Base-by-base conservation (phyloP, 2,329 filamentous ascomycete genomes). In the Aspergillus phoenicis region DNA sequence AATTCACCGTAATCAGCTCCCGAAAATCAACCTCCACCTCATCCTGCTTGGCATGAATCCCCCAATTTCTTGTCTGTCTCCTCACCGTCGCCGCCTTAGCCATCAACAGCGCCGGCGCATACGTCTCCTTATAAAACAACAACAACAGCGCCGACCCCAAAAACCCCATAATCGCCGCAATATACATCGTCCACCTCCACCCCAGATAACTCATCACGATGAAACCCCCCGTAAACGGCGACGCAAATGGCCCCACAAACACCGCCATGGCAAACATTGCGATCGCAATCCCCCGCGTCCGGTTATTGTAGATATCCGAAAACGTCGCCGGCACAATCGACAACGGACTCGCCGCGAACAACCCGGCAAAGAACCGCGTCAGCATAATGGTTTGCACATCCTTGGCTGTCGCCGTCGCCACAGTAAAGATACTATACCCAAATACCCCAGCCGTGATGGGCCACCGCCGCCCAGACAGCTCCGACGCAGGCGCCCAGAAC, bases 401-500 rank as follows among this genome's bases (percentile, higher is more conserved):
- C 58, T 77, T 75, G 52, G 71, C 75, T 11, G 70, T 76, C 1
- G 81, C 81, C 0, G 77, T 75, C 2, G 73, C 79, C 45, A 83
- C 77, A 2, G 77, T 79, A 66, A 83, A 83, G 2, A 82, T 63
- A 0, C 71, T 78, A 17, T 79, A 74, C 0, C 75, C 70, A 33
- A 79, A 71, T 41, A 82, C 70, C 1, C 79, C 77, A 6, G 77
- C 73, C 2, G 79, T 36, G 69, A 81, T 68, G 74, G 85, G 51
- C 85, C 81, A 60, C 77, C 79, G 86, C 71, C 85, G 75, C 0
- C 85, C 85, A 52, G 81, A 85, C 8, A 87, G 77, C 69, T 89
- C 87, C 57, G 81, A 84, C 20, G 88, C 71, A 0, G 87, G 86
- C 3, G 84, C 86, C 84, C 85, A 88, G 1, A 89, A 61, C 8